These are phyloP conservation scores for Curvularia lunata DNA, from an alignment of 2,329 filamentous ascomycete genomes.

Conservation along the genomic window DNA sequence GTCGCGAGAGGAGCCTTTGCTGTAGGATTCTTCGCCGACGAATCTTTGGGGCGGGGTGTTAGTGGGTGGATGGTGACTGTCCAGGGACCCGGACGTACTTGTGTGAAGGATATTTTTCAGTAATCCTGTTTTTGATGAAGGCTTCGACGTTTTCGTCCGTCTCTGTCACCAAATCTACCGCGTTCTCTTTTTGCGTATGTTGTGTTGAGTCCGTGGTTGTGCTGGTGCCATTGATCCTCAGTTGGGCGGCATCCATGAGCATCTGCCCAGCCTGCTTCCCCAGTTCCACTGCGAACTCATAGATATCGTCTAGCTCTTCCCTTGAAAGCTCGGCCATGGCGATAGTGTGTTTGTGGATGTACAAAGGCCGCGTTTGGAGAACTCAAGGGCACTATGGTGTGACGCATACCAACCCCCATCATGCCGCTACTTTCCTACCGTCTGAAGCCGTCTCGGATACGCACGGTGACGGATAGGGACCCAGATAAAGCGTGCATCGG, in stretches of 20 bases:
- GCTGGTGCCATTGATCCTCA: conserved; percentile 56
- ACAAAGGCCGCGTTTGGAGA: background rate
- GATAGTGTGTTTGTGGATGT: background rate
- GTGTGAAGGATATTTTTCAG: conserved; percentile 67
- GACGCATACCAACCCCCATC: background rate
- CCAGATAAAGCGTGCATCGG: background rate
- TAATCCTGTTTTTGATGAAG: conserved; percentile 69
- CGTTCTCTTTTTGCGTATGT: conserved; percentile 72
- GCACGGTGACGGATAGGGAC: background rate
- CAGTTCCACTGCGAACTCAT: conserved; percentile 72
- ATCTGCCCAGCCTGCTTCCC: conserved; percentile 73
- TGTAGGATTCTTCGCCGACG: conserved; percentile 78
- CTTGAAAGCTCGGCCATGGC: conserved; percentile 36
- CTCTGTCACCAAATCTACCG: conserved; percentile 79
- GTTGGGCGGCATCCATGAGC: conserved; percentile 68
- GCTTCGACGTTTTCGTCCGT: conserved; percentile 76
- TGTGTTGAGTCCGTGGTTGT: conserved; percentile 39
- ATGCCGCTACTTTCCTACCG: conserved; percentile 2
- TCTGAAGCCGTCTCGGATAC: conserved; percentile 14
- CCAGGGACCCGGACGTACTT: conserved; percentile 53
- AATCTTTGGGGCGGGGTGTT: conserved; percentile 56
- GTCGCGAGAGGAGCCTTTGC: conserved; percentile 68
- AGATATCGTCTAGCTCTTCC: conserved; percentile 67
- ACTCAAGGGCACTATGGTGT: background rate
- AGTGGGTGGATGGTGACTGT: background rate